Evolutionary conservation across 1,284 basidiomycete species (phyloP).

Genomic region (Inonotus hispidus): DNA sequence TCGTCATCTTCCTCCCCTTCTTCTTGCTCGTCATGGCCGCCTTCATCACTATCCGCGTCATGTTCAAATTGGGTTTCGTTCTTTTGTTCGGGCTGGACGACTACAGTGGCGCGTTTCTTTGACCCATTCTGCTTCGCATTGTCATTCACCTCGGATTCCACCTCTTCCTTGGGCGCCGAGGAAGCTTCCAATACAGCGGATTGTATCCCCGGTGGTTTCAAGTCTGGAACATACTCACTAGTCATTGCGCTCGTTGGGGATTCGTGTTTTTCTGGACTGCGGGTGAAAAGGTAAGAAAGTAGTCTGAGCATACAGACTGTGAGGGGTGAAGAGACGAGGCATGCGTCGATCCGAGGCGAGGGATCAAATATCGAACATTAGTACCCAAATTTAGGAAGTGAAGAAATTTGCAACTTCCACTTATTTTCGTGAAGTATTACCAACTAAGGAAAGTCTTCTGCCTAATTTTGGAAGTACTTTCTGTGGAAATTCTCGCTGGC

Average conservation of each 20-base stretch:
- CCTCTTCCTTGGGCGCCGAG: not conserved
- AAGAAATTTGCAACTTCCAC: too few relatives aligned
- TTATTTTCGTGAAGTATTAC: too few relatives aligned
- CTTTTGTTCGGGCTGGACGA: not conserved
- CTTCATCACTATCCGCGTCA: slow-evolving; percentile 37
- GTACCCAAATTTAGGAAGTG: too few relatives aligned
- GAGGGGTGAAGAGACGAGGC: not conserved
- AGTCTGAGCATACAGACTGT: not conserved
- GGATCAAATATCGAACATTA: too few relatives aligned
- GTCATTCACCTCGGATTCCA: not conserved
- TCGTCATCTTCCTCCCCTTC: slow-evolving; percentile 33
- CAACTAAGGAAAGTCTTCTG: not conserved
- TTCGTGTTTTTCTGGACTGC: not conserved
- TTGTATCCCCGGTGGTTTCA: not conserved
- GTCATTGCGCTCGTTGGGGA: not conserved
- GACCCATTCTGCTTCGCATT: not conserved
- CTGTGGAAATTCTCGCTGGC: not conserved
- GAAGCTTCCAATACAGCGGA: not conserved
- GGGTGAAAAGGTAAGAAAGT: not conserved
- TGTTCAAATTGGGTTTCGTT: not conserved
- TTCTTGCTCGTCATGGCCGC: slow-evolving; percentile 35
- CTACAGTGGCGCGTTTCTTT: slow-evolving; percentile 11
- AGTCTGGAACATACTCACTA: not conserved
- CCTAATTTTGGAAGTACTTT: not conserved
- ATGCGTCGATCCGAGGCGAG: too few relatives aligned